Evolutionary conservation across 148 eudicot genomes (phyloP), one percentile per base, ranked within the genome.

Genomic region (Agrostemma githago): DNA sequence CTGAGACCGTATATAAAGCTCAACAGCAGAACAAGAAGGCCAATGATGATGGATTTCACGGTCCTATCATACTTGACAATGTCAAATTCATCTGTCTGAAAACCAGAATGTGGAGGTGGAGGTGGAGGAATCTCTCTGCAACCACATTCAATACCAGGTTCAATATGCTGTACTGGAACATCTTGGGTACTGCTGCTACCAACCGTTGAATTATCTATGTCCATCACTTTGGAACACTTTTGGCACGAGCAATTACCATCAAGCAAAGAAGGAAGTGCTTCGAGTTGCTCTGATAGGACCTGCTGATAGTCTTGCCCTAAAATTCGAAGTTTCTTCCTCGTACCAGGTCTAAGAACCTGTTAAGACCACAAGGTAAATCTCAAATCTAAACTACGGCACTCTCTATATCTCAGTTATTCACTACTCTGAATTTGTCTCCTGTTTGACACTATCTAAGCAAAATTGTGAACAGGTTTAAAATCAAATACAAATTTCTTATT

Each of bases 261-360:
- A 2, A 89, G 86, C 74, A 82, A 85, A 34, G 83, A 70, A 26
- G 93, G 93, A 63, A 82, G 69, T 34, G 72, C 53, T 73, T 83
- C 66, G 64, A 89, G 81, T 79, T 62, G 80, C 71, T 83, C 82
- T 19, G 81, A 80, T 4, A 89, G 78, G 64, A 81, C 70, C 76
- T 74, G 73, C 44, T 26, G 78, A 75, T 85, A 87, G 84, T 89
- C 79, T 0, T 76, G 77, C 54, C 89, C 88, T 60, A 81, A 66
- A 57, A 84, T 81, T 66, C 72, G 84, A 64, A 89, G 77, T 77
- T 89, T 89, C 19, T 73, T 73, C 72, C 81, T 80, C 9, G 90
- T 89, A 26, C 86, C 83, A 5, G 90, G 93, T 74, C 85, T 83
- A 76, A 86, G 71, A 53, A 89, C 90, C 93, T 87, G 85, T 70